phyloP scores from a whole-genome alignment of 176 grass and related monocot genomes.

The Carex parvula region DNA sequence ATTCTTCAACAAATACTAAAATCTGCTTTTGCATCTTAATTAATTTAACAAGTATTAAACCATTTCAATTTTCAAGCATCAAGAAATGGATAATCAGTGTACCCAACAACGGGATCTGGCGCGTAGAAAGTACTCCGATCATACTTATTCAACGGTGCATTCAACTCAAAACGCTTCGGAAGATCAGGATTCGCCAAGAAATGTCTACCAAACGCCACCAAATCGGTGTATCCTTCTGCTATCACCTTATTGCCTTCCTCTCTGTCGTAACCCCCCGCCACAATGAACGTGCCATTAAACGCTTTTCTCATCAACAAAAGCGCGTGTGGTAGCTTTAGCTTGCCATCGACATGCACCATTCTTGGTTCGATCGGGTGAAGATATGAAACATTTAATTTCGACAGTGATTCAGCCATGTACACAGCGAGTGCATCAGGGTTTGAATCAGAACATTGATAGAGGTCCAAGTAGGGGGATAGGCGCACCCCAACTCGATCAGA shows the following conservation, averaged over 20 bases:
- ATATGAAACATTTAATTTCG: constrained; percentile 19
- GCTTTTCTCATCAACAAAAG: constrained; percentile 21
- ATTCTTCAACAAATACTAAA: too few species aligned
- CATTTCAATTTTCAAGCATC: background rate
- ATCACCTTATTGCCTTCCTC: constrained; percentile 33
- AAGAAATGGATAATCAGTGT: constrained; percentile 31
- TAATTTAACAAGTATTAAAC: background rate
- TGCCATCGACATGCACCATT: background rate
- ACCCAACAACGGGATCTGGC: constrained; percentile 19
- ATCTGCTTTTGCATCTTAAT: too few species aligned
- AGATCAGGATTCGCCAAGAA: constrained; percentile 33
- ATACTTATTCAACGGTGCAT: constrained; percentile 25
- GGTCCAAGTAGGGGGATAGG: constrained; percentile 23
- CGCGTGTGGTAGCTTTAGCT: too few species aligned
- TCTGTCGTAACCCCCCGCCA: constrained; percentile 8
- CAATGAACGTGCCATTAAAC: constrained; percentile 29
- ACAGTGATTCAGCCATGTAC: constrained; percentile 21
- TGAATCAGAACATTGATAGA: constrained; percentile 11
- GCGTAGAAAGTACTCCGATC: background rate
- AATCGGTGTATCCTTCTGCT: constrained; percentile 23
- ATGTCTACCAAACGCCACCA: constrained; percentile 22
- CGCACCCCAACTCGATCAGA: constrained; percentile 22
- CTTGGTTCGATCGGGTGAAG: constrained; percentile 21
- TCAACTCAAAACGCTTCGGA: constrained; percentile 21
- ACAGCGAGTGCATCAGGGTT: constrained; percentile 5